phyloP scores from a whole-genome alignment of 2,329 filamentous ascomycete genomes.

The Claviceps pazoutovae region DNA sequence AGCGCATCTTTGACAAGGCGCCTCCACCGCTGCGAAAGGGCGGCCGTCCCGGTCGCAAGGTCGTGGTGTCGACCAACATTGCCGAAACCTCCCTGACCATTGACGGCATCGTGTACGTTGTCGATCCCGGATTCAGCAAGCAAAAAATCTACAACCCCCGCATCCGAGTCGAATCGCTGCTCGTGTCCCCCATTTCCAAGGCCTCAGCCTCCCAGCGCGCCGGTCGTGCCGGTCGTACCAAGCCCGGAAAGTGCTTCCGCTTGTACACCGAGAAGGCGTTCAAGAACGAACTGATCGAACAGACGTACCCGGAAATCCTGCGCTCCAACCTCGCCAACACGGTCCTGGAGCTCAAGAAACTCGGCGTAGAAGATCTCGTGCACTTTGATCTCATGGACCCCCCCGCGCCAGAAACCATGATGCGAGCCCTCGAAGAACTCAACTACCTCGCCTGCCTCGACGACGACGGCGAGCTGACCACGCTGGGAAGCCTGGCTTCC shows the following conservation, averaged over 20 bases:
- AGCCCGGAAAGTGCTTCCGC: slow-evolving; percentile 95
- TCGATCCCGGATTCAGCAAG: slow-evolving; percentile 98
- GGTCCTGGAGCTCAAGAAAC: slow-evolving; percentile 91
- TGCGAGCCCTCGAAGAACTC: slow-evolving; percentile 92
- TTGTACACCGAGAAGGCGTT: slow-evolving; percentile 92
- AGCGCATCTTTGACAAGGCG: slow-evolving; percentile 85
- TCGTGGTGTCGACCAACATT: slow-evolving; percentile 92
- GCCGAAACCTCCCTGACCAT: slow-evolving; percentile 96
- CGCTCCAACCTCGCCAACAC: slow-evolving; percentile 91
- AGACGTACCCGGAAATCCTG: slow-evolving; percentile 91
- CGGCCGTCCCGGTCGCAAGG: slow-evolving; percentile 81
- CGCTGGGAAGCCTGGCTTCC: slow-evolving; percentile 73
- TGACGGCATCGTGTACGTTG: slow-evolving; percentile 96
- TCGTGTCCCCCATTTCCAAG: slow-evolving; percentile 97
- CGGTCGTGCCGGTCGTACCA: slow-evolving; percentile 97
- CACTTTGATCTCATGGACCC: slow-evolving; percentile 99
- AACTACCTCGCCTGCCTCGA: slow-evolving; percentile 96
- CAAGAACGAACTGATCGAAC: slow-evolving; percentile 95
- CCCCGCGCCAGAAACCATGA: slow-evolving; percentile 92
- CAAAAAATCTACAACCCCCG: slow-evolving; percentile 98
- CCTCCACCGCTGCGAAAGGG: slow-evolving; percentile 59
- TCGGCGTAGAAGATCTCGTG: slow-evolving; percentile 87
- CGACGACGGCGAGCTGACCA: slow-evolving; percentile 86
- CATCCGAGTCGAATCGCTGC: slow-evolving; percentile 85
- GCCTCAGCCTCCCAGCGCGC: slow-evolving; percentile 94